Base-by-base conservation (phyloP, 2,329 filamentous ascomycete species). In the Paramyrothecium sp. region DNA sequence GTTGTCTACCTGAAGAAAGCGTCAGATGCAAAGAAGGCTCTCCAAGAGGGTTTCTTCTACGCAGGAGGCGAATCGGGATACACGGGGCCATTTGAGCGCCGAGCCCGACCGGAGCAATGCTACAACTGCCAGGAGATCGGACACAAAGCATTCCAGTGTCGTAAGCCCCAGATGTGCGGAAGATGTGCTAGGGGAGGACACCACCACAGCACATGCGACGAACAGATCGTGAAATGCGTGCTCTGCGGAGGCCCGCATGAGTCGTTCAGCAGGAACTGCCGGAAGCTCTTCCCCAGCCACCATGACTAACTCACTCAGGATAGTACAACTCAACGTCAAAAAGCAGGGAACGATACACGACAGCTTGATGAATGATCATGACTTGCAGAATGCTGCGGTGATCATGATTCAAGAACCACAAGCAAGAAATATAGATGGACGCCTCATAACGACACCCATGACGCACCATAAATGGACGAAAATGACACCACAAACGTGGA, bases 101-200 rank as follows among this genome's bases (percentile, higher is more conserved):
- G 63, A 51, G 57, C 54, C 41, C 57, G 60, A 55, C 65, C 63
- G 34, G 56, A 61, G 30, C 59, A 71, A 63, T 72, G 59, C n/a
- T n/a, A n/a, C n/a, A n/a, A n/a, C n/a, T n/a, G n/a, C n/a, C n/a
- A n/a, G n/a, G n/a, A n/a, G n/a, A n/a, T n/a, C n/a, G n/a, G n/a
- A n/a, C n/a, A n/a, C n/a, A n/a, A n/a, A n/a, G n/a, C n/a, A n/a
- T n/a, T 54, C 51, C 70, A 70, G 44, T 71, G 63, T 54, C 59
- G 70, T 41, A 69, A 69, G 11, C 48, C 56, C 12, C 58, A 64
- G 52, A 50, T 59, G 3, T 67, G 60, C 26, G 57, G 13, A 5
- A 58, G 34, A 30, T 65, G 58, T 34, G 58, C 61, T 3, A 53
- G 50, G n/a, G 61, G 59, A 55, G 62, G 60, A 8, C 63, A 69